These are phyloP conservation scores for Ophiostoma ips DNA, from an alignment of 2,329 filamentous ascomycete species.

Conservation along the genomic window DNA sequence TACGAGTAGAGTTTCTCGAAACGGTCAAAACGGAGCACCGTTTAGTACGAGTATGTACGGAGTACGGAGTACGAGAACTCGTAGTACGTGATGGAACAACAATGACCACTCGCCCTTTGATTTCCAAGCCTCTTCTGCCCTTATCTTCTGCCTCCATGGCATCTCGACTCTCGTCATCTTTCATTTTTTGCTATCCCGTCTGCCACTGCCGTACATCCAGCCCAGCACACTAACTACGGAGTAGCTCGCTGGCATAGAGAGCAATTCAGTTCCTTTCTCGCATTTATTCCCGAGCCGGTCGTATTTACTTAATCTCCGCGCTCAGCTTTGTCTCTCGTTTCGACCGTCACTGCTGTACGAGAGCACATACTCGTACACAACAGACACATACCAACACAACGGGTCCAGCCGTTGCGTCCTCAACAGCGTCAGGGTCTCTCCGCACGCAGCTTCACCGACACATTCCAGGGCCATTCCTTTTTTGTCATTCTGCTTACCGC, in stretches of 20 bases:
- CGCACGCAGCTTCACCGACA: neutral
- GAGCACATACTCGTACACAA: too few relatives aligned
- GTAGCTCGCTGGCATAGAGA: too few relatives aligned
- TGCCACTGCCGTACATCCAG: neutral
- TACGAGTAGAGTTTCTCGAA: too few relatives aligned
- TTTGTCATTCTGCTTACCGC: neutral
- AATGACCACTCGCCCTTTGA: too few relatives aligned
- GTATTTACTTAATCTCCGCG: conserved; percentile 1
- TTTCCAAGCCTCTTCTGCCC: too few relatives aligned
- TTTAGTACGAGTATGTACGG: too few relatives aligned
- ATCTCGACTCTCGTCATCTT: neutral
- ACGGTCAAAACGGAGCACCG: too few relatives aligned
- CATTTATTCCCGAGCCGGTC: neutral
- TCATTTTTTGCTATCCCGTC: neutral
- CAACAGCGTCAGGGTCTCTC: neutral
- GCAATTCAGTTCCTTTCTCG: too few relatives aligned
- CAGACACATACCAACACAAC: neutral
- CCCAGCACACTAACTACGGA: neutral
- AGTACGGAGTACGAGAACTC: too few relatives aligned
- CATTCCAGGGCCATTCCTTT: neutral
- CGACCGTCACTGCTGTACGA: too few relatives aligned
- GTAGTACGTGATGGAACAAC: too few relatives aligned
- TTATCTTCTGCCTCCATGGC: too few relatives aligned
- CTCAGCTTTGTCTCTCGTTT: neutral
- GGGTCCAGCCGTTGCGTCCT: neutral